Evolutionary conservation across 495 filamentous ascomycete genomes (phyloP).

Genomic region (Lichina pygmaea): DNA sequence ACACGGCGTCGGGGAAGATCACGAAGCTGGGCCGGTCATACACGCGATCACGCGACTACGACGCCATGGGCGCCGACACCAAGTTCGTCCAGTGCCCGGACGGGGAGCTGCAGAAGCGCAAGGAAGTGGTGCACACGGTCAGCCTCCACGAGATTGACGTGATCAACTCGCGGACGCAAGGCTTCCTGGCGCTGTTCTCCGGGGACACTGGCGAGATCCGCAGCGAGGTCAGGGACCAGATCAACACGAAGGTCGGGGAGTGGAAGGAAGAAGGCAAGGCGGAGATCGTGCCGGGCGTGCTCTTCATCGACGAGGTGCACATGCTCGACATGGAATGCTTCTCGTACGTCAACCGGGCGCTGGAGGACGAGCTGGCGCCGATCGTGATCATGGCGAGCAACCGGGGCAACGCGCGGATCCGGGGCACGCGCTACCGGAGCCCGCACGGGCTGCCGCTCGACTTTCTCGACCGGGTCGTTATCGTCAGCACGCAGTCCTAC

Average conservation of each 20-base stretch:
- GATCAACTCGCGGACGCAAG: conserved; percentile 93
- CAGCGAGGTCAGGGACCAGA: conserved; percentile 90
- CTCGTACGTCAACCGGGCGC: conserved; percentile 88
- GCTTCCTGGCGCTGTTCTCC: conserved; percentile 86
- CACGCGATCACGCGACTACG: conserved; percentile 84
- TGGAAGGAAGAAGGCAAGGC: conserved; percentile 99
- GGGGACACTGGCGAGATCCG: conserved; percentile 96
- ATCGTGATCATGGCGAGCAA: conserved; percentile 99
- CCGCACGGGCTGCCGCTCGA: conserved; percentile 88
- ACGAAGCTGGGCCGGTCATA: conserved; percentile 87
- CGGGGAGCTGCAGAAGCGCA: conserved; percentile 88
- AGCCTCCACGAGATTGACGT: conserved; percentile 96
- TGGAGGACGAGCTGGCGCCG: conserved; percentile 79
- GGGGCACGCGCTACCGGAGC: conserved; percentile 73
- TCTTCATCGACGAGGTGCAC: conserved; percentile 98
- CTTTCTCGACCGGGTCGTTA: conserved; percentile 86
- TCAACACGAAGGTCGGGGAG: conserved; percentile 91
- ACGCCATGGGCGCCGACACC: conserved; percentile 95
- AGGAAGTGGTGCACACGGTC: conserved; percentile 91
- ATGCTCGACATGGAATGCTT: conserved; percentile 99
- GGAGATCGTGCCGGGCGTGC: conserved; percentile 84
- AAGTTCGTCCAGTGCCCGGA: conserved; percentile 98
- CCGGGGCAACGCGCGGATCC: conserved; percentile 68
- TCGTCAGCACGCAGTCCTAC: conserved; percentile 90
- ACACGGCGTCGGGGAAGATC: conserved; percentile 93